Evolutionary conservation across 2,329 filamentous ascomycete species (phyloP), one percentile per base, ranked within the genome.

Genomic region (Calonectria multiphialidica): DNA sequence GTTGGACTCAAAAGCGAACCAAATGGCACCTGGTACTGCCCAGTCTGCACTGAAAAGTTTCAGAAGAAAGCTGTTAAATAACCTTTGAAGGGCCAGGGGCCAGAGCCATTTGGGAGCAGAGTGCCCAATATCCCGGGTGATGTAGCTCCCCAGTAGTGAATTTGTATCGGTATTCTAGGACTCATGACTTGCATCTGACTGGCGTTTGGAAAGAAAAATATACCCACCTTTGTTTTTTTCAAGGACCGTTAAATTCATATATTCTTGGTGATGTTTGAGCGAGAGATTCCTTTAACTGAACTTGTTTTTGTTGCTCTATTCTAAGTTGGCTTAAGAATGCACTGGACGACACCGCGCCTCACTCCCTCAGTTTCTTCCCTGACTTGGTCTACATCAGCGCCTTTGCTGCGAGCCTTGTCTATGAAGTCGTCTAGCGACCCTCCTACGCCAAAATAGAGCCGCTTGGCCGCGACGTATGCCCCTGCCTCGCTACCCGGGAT

Each of bases 361-460:
- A 93, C 91, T 1, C 91, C 91, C 57, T 90, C 88, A 0, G 86
- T 85, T 79, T 93, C 91, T 78, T 92, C 90, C 70, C 88, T 85
- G 40, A 93, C 75, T 61, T 86, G 85, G 47, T 86, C 82, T 42
- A 93, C 87, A 3, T 77, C 74, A 13, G 84, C 86, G 2, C 90
- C 90, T 44, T 86, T 86, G 0, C 81, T 83, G 67, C 84, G 84
- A 49, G 90, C 88, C 74, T 84, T 86, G 63, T 86, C 83, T 59
- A 92, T 85, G 77, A 97, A 95, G 75, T 94, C 94, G 81, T 95
- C 93, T 25, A 97, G 88, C 23, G 94, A 95, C 0, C 94, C 94
- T 0, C 94, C 94, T 6, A 97, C 94, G 3, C 94, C 94, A 83
- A 97, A 97, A 83, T 97, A 97, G 13, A 96, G 88, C 75, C 91